These are phyloP conservation scores for Backusella psychrophila DNA, from an alignment of 192 early-diverging fungal species.

Conservation along the genomic window DNA sequence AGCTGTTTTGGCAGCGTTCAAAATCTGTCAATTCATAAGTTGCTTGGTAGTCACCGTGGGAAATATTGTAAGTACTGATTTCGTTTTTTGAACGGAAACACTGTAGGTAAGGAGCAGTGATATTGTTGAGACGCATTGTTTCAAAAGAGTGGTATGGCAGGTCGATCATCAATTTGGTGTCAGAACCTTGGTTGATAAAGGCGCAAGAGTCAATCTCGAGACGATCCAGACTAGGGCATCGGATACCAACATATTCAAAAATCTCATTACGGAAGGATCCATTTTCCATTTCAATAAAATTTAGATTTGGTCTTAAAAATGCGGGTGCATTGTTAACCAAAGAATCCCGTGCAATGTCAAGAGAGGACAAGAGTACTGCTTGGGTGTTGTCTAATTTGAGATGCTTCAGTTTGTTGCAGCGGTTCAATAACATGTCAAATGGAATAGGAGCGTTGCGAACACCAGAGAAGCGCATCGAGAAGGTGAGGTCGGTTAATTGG, in stretches of 20 bases:
- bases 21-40: constrained; percentile 3
- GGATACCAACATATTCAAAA: background rate
- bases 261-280: constrained; percentile 5
- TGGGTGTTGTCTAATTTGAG: background rate
- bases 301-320: background rate
- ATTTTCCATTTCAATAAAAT: background rate
- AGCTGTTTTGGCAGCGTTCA: background rate
- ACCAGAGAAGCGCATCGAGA: constrained; percentile 14
- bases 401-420: background rate
- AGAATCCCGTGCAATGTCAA: background rate
- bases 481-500: background rate
- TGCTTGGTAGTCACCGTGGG: background rate
- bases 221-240: background rate
- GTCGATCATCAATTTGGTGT: background rate
- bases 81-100: background rate
- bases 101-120: background rate
- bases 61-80: background rate
- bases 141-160: background rate
- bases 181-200: background rate
- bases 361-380: background rate
- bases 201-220: background rate
- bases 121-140: background rate
- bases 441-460: background rate
- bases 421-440: background rate
- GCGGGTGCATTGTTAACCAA: background rate